Evolutionary conservation across 2,329 filamentous ascomycete species (phyloP), one percentile per base, ranked within the genome.

Genomic region (Onygenales sp.): DNA sequence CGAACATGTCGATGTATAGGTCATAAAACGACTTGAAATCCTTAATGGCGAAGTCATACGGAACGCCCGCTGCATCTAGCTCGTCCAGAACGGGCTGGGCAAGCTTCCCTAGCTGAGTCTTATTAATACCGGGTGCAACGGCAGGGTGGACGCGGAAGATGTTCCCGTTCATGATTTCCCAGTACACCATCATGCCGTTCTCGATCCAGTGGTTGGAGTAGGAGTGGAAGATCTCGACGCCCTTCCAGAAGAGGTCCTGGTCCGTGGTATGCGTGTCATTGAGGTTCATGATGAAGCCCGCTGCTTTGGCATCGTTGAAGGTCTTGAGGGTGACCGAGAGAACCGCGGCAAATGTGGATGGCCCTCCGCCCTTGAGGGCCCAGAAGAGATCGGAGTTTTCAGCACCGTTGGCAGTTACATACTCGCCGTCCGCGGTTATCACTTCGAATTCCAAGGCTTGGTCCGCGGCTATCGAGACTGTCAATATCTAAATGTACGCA

Each of bases 311-410:
- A 14, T 47, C 44, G 31, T 47, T 10, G 27, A 47, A 47, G 31
- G 44, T 47, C 31, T 47, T 47, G 31, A 47, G 11, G 44, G 44
- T 47, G 14, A 47, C 44, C 4, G 44, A 31, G 3, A 47, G 31
- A 11, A 47, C 44, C 8, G 44, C 44, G 21, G 44, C 44, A 31
- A 31, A 47, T n/a, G 44, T 47, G 2, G 44, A 27, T 34, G 44
- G 44, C 11, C 73, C 72, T 1, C 72, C 73, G 31, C 73, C 74
- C 6, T 66, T 63, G 27, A 76, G 52, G 14, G 67, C 72, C 74
- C 74, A 77, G 62, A 77, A 78, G 3, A 77, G 63, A 43, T 77
- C 75, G 0, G 61, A 13, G 44, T 81, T 72, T 56, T 78, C 67
- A 0, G 61, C 59, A 11, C 69, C 63, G 1, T 73, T 77, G 0